phyloP scores from a whole-genome alignment of 441 rosid species.

The Populus tomentosa region DNA sequence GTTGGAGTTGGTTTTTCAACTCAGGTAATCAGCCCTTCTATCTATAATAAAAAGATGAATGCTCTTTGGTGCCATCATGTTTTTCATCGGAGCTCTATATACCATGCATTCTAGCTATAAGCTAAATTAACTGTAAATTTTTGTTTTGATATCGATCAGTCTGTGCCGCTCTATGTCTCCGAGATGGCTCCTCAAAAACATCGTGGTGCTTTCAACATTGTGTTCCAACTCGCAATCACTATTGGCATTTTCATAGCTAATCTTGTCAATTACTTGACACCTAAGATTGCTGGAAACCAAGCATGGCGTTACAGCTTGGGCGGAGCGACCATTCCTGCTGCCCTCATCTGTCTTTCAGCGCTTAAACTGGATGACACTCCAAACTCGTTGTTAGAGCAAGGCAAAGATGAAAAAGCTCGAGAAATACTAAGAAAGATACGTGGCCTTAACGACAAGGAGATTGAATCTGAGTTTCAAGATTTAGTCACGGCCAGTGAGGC shows the following conservation, averaged over 20 bases:
- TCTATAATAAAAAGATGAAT: not conserved
- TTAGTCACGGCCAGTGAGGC: conserved; percentile 64
- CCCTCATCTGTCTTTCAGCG: conserved; percentile 55
- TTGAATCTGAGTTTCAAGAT: conserved; percentile 65
- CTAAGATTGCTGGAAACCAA: conserved; percentile 29
- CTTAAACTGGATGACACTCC: conserved; percentile 67
- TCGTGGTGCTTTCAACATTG: conserved; percentile 65
- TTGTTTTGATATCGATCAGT: conserved; percentile 28
- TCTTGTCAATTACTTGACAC: conserved; percentile 53
- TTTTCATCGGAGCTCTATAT: no score
- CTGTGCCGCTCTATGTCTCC: conserved; percentile 71
- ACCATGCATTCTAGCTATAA: no score
- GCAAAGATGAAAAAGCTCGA: conserved; percentile 48
- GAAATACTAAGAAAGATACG: conserved; percentile 46
- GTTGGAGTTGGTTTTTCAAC: conserved; percentile 73
- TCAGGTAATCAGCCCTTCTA: conserved; percentile 37
- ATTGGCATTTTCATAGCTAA: conserved; percentile 64
- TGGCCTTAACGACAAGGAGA: conserved; percentile 38
- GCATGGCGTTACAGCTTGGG: conserved; percentile 82
- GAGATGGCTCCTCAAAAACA: conserved; percentile 75
- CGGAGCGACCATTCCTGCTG: conserved; percentile 60
- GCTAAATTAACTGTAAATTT: no score
- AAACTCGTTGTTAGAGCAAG: conserved; percentile 72
- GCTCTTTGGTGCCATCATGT: no score
- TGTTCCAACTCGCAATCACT: conserved; percentile 72